Conservation (phyloP, 305 asterid species). For the Fraxinus sp. region DNA sequence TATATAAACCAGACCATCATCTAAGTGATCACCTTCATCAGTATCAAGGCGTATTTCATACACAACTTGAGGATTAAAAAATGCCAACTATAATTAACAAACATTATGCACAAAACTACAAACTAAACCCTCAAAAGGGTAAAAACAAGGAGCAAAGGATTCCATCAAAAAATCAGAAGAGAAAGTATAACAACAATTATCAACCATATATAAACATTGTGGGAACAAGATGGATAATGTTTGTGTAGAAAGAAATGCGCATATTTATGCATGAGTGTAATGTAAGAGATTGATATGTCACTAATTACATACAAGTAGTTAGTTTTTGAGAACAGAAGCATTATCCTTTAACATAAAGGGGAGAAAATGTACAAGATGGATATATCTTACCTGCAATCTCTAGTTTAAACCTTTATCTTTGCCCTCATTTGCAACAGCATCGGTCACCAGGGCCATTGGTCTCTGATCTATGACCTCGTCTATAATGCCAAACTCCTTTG, state of each 20-base stretch:
- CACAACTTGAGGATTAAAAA: not conserved
- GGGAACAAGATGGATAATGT: not conserved
- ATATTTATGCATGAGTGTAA: not conserved
- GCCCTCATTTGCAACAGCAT: conserved; percentile 58
- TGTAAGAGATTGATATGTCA: not conserved
- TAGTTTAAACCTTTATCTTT: conserved; percentile 63
- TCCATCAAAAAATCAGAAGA: not conserved
- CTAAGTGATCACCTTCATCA: not conserved
- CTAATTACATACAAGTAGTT: not conserved
- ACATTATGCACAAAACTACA: not conserved
- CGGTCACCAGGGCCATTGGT: conserved; percentile 70
- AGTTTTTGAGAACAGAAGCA: not conserved
- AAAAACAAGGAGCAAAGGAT: not conserved
- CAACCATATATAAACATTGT: not conserved
- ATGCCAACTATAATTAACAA: not conserved
- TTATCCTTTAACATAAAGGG: not conserved
- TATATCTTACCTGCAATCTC: conserved; percentile 41
- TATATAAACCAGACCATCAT: not conserved
- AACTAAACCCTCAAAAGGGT: not conserved
- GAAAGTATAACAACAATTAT: not conserved
- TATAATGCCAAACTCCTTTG: conserved; percentile 87
- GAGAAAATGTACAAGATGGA: conserved; percentile 3
- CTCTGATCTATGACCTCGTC: conserved; percentile 89
- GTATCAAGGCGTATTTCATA: not conserved
- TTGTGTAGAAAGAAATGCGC: not conserved